A percentile compares a stretch with the other conserved stretches of the same genome.
phyloP scores from a whole-genome alignment of 495 filamentous ascomycete genomes.

The Tetracladium marchalianum region DNA sequence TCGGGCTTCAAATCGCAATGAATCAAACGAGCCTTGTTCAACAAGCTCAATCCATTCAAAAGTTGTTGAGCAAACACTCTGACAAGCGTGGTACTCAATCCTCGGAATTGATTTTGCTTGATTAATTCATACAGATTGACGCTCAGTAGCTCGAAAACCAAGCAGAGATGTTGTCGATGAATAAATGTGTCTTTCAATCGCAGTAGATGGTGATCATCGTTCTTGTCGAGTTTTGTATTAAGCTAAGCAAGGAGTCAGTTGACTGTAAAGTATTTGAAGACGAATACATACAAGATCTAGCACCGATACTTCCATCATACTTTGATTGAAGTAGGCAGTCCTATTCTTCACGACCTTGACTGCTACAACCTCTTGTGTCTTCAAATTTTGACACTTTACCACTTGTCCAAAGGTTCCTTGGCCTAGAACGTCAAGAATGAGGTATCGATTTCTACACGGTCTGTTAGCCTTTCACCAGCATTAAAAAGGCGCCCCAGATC shows the following conservation, averaged over 20 bases:
- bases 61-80: constrained; percentile 97
- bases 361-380: constrained; percentile 95
- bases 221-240: constrained; percentile 97
- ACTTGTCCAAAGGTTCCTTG: constrained; percentile 99
- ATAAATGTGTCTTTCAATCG: constrained; percentile 98
- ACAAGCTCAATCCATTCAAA: constrained; percentile 78
- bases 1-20: constrained; percentile 99
- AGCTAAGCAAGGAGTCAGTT: constrained; percentile 41
- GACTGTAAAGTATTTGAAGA: not conserved
- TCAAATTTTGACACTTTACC: constrained; percentile 97
- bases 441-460: constrained; percentile 72
- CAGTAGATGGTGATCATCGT: constrained; percentile 95
- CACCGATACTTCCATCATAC: constrained; percentile 99
- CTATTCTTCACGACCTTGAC: constrained; percentile 99
- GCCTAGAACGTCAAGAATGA: constrained; percentile 95
- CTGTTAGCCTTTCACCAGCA: constrained; percentile 19
- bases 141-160: constrained; percentile 94
- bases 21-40: constrained; percentile 95
- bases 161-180: constrained; percentile 91
- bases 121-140: constrained; percentile 99
- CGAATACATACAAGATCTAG: constrained; percentile 68
- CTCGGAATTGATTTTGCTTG: constrained; percentile 99
- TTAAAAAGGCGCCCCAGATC: not conserved
- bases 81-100: constrained; percentile 92
- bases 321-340: constrained; percentile 99